Percentiles rank a stretch among this genome's conserved stretches.
Evolutionary conservation across 192 early-diverging fungal genomes (phyloP).

Genomic region (Allomyces arbusculus): DNA sequence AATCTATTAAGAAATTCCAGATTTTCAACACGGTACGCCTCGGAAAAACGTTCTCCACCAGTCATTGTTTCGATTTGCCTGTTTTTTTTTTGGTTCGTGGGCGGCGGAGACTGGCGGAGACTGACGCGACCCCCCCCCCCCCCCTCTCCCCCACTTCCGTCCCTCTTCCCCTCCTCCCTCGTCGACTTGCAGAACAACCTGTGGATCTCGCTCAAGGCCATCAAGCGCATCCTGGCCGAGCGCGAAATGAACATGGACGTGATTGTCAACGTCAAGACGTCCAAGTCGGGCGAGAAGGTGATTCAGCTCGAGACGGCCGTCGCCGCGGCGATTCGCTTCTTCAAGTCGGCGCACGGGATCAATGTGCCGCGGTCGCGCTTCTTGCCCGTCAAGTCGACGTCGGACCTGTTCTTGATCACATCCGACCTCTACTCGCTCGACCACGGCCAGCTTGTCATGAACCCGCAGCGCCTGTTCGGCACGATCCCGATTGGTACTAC

Average conservation of each 20-base stretch:
- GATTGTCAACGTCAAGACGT: slow-evolving; percentile 93
- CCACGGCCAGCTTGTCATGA: slow-evolving; percentile 81
- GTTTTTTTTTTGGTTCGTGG: too few species aligned
- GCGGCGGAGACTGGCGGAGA: too few species aligned
- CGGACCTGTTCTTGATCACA: slow-evolving; percentile 90
- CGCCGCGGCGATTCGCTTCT: slow-evolving; percentile 97
- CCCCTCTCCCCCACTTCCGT: too few species aligned
- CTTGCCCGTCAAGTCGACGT: slow-evolving; percentile 95
- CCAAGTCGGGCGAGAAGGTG: slow-evolving; percentile 80
- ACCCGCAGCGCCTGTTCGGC: slow-evolving; percentile 82
- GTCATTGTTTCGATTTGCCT: too few species aligned
- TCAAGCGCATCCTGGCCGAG: slow-evolving; percentile 68
- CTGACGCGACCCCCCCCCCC: too few species aligned
- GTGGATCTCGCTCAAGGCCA: slow-evolving; percentile 67
- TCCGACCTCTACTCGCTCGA: slow-evolving; percentile 82
- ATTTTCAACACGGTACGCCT: slow-evolving; percentile 72
- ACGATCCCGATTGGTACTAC: slow-evolving; percentile 45
- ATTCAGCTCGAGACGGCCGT: slow-evolving; percentile 98
- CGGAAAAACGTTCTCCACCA: too few species aligned
- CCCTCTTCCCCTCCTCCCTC: too few species aligned
- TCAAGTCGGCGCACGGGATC: slow-evolving; percentile 77
- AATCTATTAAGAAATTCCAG: slow-evolving; percentile 98
- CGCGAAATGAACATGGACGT: slow-evolving; percentile 71
- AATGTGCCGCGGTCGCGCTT: slow-evolving; percentile 97
- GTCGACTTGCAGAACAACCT: slow-evolving; percentile 36